Evolutionary conservation across 352 stramenopile genomes (phyloP).

Genomic region (Pythium phragmiticola): DNA sequence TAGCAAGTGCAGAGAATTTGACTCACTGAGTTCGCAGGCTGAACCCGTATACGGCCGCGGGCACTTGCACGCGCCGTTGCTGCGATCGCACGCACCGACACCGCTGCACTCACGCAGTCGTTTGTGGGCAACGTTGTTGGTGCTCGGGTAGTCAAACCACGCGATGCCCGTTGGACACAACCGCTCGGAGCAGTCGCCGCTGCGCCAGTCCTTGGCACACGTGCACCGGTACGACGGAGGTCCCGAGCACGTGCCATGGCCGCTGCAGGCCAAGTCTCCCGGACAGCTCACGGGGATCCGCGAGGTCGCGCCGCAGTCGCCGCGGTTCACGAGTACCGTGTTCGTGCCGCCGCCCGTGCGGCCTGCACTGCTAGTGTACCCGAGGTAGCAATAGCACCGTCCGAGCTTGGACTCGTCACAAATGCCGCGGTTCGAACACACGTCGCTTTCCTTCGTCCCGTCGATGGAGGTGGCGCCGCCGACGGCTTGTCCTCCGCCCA

Average conservation of each 20-base stretch:
- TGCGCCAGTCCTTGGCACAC: constrained; percentile 73
- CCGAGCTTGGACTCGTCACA: constrained; percentile 64
- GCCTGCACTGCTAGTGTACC: constrained; percentile 68
- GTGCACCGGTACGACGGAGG: constrained; percentile 53
- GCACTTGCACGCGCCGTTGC: constrained; percentile 67
- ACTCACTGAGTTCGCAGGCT: constrained; percentile 70
- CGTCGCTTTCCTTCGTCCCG: constrained; percentile 65
- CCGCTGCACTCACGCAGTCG: constrained; percentile 56
- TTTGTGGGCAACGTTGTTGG: constrained; percentile 54
- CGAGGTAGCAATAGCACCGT: constrained; percentile 55
- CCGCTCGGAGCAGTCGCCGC: constrained; percentile 74
- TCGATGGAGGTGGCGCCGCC: constrained; percentile 40
- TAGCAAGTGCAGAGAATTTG: too few species aligned
- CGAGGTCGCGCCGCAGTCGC: constrained; percentile 60
- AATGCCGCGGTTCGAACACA: constrained; percentile 62
- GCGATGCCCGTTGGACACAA: constrained; percentile 47
- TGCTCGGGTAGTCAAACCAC: constrained; percentile 69
- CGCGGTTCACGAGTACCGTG: constrained; percentile 47
- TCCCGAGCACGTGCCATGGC: constrained; percentile 73
- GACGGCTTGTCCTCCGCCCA: constrained; percentile 26
- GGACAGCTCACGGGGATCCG: constrained; percentile 62
- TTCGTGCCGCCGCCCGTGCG: constrained; percentile 45
- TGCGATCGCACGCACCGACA: constrained; percentile 66
- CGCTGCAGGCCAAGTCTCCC: constrained; percentile 68
- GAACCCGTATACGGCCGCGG: constrained; percentile 62